Percentiles rank a stretch among this genome's conserved stretches.
These are phyloP conservation scores for Trypethelium eluteriae DNA, from an alignment of 495 filamentous ascomycete species.

Conservation along the genomic window DNA sequence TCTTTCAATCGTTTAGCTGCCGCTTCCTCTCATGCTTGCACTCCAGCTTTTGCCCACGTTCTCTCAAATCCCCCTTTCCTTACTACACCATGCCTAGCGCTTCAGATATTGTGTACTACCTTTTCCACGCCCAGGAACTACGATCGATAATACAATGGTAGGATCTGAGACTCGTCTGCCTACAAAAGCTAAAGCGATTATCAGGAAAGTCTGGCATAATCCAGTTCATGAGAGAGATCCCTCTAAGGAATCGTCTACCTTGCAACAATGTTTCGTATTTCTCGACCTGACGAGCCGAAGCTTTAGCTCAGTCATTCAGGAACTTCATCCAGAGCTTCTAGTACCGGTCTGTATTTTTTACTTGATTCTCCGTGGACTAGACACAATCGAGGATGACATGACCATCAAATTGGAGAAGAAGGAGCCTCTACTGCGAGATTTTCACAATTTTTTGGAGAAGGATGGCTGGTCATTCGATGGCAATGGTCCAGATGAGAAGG, in stretches of 20 bases:
- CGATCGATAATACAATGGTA: conserved; percentile 91
- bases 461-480: conserved; percentile 86
- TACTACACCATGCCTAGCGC: conserved; percentile 44
- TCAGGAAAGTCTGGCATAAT: conserved; percentile 93
- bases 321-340: conserved; percentile 87
- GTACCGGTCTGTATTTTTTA: conserved; percentile 92
- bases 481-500: conserved; percentile 88
- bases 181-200: conserved; percentile 4
- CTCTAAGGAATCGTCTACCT: conserved; percentile 61
- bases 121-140: conserved; percentile 69
- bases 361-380: conserved; percentile 77
- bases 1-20: background rate
- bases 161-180: conserved; percentile 17
- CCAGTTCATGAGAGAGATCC: conserved; percentile 77
- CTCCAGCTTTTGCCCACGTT: background rate
- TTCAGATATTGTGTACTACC: conserved; percentile 62
- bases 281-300: conserved; percentile 85
- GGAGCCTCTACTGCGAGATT: conserved; percentile 77
- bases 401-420: conserved; percentile 73
- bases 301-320: conserved; percentile 88
- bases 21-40: background rate
- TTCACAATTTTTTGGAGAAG: conserved; percentile 65
- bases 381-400: conserved; percentile 98
- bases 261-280: conserved; percentile 75
- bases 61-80: background rate